Percentiles rank a stretch among this genome's conserved stretches.
Evolutionary conservation across 805 yeast genomes (phyloP).

Genomic region (Lipomyces starkeyi): DNA sequence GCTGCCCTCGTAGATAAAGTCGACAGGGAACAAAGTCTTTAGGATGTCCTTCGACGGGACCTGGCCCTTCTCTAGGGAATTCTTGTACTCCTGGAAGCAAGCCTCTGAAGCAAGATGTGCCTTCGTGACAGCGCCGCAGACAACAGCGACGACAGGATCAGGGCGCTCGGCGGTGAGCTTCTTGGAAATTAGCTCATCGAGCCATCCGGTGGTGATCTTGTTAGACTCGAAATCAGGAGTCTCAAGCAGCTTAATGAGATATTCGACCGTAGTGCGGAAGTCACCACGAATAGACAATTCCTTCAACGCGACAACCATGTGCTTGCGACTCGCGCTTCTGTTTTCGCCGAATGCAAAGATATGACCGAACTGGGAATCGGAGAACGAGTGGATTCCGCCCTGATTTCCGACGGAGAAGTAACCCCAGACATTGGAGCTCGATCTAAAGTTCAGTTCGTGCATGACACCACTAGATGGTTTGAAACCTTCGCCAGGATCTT

Average conservation of each 20-base stretch:
- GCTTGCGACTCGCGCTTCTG: constrained; percentile 96
- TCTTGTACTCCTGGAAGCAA: constrained; percentile 68
- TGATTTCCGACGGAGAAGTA: constrained; percentile 96
- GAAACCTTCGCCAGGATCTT: constrained; percentile 99
- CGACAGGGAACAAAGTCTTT: constrained; percentile 89
- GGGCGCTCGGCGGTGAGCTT: constrained; percentile 97
- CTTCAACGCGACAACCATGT: constrained; percentile 97
- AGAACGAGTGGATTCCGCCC: constrained; percentile 96
- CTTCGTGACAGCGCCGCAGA: constrained; percentile 98
- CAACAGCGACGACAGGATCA: constrained; percentile 84
- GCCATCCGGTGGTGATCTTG: constrained; percentile 98
- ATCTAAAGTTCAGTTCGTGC: constrained; percentile 95
- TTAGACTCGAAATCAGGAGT: constrained; percentile 96
- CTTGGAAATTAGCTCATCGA: constrained; percentile 92
- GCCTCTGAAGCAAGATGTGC: constrained; percentile 82
- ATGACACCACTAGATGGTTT: constrained; percentile 97
- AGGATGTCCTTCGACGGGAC: constrained; percentile 82
- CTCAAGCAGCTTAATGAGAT: constrained; percentile 90
- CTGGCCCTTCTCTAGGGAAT: constrained; percentile 92
- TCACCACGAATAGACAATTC: constrained; percentile 98
- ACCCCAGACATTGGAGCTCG: constrained; percentile 99
- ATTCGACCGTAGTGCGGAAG: constrained; percentile 97
- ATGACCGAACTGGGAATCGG: constrained; percentile 99
- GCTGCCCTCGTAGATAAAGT: constrained; percentile 92
- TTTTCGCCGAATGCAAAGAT: constrained; percentile 99